Evolutionary conservation across 2,329 filamentous ascomycete species (phyloP), one percentile per base, ranked within the genome.

Genomic region (Neoarthrinium moseri): DNA sequence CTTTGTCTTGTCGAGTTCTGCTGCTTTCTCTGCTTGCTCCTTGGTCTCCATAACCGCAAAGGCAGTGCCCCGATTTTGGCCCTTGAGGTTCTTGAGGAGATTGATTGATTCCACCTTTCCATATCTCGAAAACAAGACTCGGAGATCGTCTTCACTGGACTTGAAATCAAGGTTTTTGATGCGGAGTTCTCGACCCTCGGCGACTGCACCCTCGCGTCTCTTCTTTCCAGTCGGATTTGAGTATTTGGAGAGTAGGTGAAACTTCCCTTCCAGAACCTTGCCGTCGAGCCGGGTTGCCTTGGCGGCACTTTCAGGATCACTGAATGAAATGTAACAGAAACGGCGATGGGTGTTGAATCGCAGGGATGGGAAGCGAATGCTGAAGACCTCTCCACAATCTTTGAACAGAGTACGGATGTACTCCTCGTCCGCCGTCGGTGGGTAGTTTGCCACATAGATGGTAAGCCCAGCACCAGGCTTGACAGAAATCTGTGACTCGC

Each of bases 311-410:
- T 77, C 75, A 3, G 78, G 67, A 24, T 83, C 81, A 38, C 83
- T 78, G 63, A 96, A 96, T n/a, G 95, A 89, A 6, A 96, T 77
- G 65, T 99, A 99, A 71, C 91, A 96, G 70, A 99, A 99, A 20
- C 94, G 86, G 24, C 94, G 88, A 56, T 89, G 85, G 2, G 86
- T 85, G 59, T 96, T 92, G 65, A 80, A 91, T 63, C 95, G 95
- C 42, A 99, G 79, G 46, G 90, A 96, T 2, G 94, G 94, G 69
- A 94, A 94, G 18, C 94, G 86, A 43, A 97, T 78, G 58, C 86
- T 89, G 45, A 95, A 75, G 45, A 99, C 84, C 34, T 92, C 83
- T 34, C 94, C 94, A 58, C 85, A 92, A 47, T 81, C 74, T 49
- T 78, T 75, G 66, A 92, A 92, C 3, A 92, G 67, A 27, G 80